Conservation (phyloP, 257 asterid species). For the Hygrophila difformis region DNA sequence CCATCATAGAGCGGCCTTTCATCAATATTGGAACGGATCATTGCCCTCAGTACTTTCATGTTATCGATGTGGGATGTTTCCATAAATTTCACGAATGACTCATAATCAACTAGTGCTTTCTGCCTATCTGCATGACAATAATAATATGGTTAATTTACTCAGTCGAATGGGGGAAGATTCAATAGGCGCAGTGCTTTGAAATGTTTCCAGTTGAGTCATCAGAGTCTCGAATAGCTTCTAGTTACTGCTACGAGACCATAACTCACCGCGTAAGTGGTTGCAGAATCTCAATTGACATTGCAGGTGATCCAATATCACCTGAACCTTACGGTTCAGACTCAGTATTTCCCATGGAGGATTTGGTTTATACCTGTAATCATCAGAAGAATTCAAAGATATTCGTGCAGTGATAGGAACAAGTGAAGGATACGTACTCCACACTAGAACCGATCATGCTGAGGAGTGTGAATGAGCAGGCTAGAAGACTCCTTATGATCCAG, state of each 20-base stretch:
- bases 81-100: conserved; percentile 27
- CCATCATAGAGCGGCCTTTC: conserved; percentile 41
- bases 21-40: conserved; percentile 31
- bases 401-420: no score
- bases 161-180: no score
- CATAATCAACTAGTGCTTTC: conserved; percentile 23
- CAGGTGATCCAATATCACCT: conserved; percentile 44
- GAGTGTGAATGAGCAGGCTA: conserved; percentile 48
- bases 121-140: conserved; percentile 21
- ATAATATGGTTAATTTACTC: no score
- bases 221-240: no score
- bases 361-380: conserved; percentile 22
- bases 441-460: conserved; percentile 60
- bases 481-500: conserved; percentile 59
- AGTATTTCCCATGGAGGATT: conserved; percentile 51
- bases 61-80: conserved; percentile 44
- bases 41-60: conserved; percentile 35
- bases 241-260: background rate
- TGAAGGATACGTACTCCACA: conserved; percentile 37
- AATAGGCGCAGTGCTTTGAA: no score
- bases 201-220: no score
- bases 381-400: background rate
- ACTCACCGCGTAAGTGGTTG: conserved; percentile 33
- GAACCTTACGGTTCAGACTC: conserved; percentile 51
- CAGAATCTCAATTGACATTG: conserved; percentile 23